Conservation (phyloP, 176 grass and related monocot genomes). For the Rhynchospora pubera region DNA sequence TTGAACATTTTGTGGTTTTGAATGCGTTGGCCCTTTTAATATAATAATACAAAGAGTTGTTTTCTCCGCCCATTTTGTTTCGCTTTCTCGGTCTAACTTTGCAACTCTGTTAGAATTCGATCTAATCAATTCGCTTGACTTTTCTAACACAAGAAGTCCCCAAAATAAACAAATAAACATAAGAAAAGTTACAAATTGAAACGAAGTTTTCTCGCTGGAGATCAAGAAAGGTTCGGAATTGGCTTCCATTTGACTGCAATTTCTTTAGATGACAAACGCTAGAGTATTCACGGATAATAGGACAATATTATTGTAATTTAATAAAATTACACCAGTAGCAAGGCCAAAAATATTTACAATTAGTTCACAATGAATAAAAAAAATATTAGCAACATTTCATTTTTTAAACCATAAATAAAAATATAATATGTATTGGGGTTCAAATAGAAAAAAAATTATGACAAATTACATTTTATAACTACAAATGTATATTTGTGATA, state of each 20-base stretch:
- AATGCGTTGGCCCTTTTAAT: background rate
- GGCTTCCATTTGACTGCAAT: background rate
- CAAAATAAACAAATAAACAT: background rate
- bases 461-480: too few relatives aligned
- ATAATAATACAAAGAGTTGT: background rate
- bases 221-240: background rate
- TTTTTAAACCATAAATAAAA: too few relatives aligned
- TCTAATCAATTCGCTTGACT: background rate
- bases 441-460: too few relatives aligned
- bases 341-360: too few relatives aligned
- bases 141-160: background rate
- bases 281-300: too few relatives aligned
- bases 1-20: background rate
- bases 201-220: background rate
- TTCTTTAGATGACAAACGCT: background rate
- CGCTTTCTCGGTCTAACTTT: conserved; percentile 11
- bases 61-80: background rate
- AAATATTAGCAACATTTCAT: too few relatives aligned
- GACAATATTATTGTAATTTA: too few relatives aligned
- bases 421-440: too few relatives aligned
- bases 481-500: too few relatives aligned
- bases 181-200: background rate
- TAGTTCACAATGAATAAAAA: too few relatives aligned
- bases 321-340: too few relatives aligned
- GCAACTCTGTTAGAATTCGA: background rate